Evolutionary conservation across 768 basidiomycete genomes (phyloP).

Genomic region (Chalciporus sphaerocephalus): DNA sequence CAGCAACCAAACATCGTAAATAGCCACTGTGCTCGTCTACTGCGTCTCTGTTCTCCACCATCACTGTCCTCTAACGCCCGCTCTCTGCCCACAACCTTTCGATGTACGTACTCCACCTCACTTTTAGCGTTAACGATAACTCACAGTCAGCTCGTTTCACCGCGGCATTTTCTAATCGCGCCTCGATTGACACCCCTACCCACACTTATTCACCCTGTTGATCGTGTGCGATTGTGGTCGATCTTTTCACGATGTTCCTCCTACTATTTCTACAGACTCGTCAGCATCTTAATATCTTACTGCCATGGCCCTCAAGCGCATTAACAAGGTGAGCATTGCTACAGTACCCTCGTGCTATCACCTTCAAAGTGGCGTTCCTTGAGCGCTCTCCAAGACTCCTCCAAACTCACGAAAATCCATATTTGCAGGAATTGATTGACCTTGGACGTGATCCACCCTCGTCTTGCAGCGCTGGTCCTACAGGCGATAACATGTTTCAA

Average conservation of each 20-base stretch:
- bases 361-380: constrained; percentile 5
- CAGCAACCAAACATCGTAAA: constrained; percentile 36
- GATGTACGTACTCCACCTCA: constrained; percentile 5
- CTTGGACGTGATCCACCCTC: constrained; percentile 99
- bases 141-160: not conserved
- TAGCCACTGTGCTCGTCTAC: constrained; percentile 23
- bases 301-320: constrained; percentile 95
- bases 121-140: not conserved
- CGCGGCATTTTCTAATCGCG: not conserved
- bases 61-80: constrained; percentile 10
- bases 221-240: constrained; percentile 38
- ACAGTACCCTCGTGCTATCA: not conserved
- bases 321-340: constrained; percentile 81
- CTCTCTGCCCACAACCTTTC: constrained; percentile 1
- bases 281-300: constrained; percentile 7
- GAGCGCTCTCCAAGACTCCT: constrained; percentile 18
- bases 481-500: constrained; percentile 97
- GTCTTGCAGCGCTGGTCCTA: constrained; percentile 98
- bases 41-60: constrained; percentile 28
- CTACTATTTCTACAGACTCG: constrained; percentile 12
- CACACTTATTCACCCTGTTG: constrained; percentile 18
- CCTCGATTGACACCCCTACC: not conserved
- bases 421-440: constrained; percentile 89
- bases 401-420: constrained; percentile 6
- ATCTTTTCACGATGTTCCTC: constrained; percentile 26